Percentiles rank a stretch among this genome's conserved stretches.
Evolutionary conservation across 306 rosid species (phyloP).

Genomic region (Fragaria vesca): DNA sequence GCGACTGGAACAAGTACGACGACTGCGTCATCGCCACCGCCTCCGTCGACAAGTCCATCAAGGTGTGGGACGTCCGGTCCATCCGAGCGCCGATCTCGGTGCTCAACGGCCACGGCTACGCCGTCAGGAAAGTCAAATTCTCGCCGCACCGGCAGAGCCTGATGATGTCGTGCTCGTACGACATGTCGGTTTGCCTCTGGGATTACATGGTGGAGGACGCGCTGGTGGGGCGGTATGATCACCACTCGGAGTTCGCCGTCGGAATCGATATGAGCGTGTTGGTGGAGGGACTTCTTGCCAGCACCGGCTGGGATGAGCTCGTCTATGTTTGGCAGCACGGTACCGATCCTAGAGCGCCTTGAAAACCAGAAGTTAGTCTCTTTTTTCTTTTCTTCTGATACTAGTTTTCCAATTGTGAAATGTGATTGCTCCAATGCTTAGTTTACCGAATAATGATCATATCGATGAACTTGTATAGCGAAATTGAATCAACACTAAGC

Average conservation of each 20-base stretch:
- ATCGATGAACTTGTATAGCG: slow-evolving; percentile 2
- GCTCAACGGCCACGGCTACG: slow-evolving; percentile 78
- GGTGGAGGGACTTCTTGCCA: slow-evolving; percentile 87
- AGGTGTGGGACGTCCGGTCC: slow-evolving; percentile 85
- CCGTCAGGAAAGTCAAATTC: slow-evolving; percentile 73
- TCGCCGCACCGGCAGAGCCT: slow-evolving; percentile 67
- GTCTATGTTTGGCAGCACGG: slow-evolving; percentile 94
- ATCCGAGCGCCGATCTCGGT: slow-evolving; percentile 59
- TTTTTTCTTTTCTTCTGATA: neutral
- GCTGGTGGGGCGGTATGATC: slow-evolving; percentile 76
- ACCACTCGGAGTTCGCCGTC: slow-evolving; percentile 83
- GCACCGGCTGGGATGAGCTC: slow-evolving; percentile 94
- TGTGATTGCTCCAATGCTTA: slow-evolving; percentile 6
- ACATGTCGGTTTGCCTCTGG: slow-evolving; percentile 91
- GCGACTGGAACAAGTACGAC: slow-evolving; percentile 95
- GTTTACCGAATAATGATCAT: neutral
- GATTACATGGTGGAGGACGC: slow-evolving; percentile 90
- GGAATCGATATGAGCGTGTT: slow-evolving; percentile 95
- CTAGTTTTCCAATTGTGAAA: slow-evolving; percentile 4
- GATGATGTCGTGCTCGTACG: slow-evolving; percentile 81
- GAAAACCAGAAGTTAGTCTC: slow-evolving; percentile 27
- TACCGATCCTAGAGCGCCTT: slow-evolving; percentile 86
- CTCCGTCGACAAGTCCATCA: slow-evolving; percentile 76
- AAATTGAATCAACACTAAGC: slow-evolving; percentile 3
- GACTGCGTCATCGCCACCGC: slow-evolving; percentile 76